Evolutionary conservation across 106 monocot genomes (phyloP).

Genomic region (Iris macrosiphon): DNA sequence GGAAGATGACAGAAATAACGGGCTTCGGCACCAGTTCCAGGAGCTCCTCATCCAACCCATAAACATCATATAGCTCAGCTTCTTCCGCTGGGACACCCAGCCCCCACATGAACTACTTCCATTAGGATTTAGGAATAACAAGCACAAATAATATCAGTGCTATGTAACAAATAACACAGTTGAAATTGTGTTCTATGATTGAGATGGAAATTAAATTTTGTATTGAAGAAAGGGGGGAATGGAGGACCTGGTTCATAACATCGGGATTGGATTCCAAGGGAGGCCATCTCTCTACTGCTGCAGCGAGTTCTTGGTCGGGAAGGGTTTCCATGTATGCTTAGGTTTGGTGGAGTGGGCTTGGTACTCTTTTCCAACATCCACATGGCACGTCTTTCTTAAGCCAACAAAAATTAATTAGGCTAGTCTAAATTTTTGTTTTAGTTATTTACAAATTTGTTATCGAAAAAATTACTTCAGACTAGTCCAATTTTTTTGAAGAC

Average conservation of each 20-base stretch:
- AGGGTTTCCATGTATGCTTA: too few relatives aligned
- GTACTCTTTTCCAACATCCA: too few relatives aligned
- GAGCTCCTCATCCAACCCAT: conserved; percentile 4
- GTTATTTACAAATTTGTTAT: too few relatives aligned
- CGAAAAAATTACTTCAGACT: too few relatives aligned
- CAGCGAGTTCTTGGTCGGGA: too few relatives aligned
- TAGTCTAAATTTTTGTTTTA: too few relatives aligned
- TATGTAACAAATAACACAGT: not conserved
- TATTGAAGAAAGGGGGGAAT: not conserved
- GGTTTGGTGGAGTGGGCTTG: too few relatives aligned
- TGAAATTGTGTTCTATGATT: not conserved
- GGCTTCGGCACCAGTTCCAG: conserved; percentile 8
- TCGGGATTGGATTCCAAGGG: conserved; percentile 87
- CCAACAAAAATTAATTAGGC: too few relatives aligned
- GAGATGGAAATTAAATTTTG: not conserved
- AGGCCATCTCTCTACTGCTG: conserved; percentile 43
- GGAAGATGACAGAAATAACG: conserved; percentile 4
- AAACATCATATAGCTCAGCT: conserved; percentile 11
- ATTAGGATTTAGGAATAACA: not conserved
- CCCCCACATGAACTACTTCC: conserved; percentile 4
- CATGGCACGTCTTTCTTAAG: too few relatives aligned
- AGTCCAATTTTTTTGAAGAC: too few relatives aligned
- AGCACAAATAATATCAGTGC: too few relatives aligned
- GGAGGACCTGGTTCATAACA: conserved; percentile 70
- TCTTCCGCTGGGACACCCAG: conserved; percentile 3